Percentiles rank a stretch among this genome's conserved stretches.
These are phyloP conservation scores for Pythium graminicola DNA, from an alignment of 352 stramenopile genomes.

Conservation along the genomic window DNA sequence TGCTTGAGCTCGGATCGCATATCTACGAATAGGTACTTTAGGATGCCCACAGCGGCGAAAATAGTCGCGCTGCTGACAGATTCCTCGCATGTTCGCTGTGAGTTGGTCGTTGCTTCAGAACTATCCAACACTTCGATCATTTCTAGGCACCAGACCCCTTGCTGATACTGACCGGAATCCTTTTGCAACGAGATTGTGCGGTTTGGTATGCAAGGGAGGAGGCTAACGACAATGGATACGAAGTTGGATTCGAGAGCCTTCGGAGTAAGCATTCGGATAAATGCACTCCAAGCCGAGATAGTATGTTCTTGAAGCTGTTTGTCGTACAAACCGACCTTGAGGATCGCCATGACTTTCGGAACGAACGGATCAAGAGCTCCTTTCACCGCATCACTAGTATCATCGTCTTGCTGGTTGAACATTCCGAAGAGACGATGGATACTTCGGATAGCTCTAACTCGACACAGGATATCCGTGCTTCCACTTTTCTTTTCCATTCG, in stretches of 20 bases:
- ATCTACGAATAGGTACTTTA: conserved; percentile 70
- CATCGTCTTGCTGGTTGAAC: conserved; percentile 33
- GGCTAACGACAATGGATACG: conserved; percentile 81
- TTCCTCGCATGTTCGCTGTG: neutral
- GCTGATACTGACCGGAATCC: neutral
- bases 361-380: conserved; percentile 76
- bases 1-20: conserved; percentile 48
- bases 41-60: conserved; percentile 7
- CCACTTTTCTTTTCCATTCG: conserved; percentile 42
- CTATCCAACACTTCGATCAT: neutral
- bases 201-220: conserved; percentile 60
- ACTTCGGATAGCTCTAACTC: conserved; percentile 63
- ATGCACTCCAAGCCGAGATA: conserved; percentile 70
- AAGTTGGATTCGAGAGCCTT: conserved; percentile 82
- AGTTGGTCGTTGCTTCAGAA: neutral
- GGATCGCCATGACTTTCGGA: conserved; percentile 85
- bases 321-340: conserved; percentile 72
- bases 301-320: conserved; percentile 45
- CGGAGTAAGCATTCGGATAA: conserved; percentile 68
- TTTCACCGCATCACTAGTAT: conserved; percentile 24
- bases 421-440: conserved; percentile 66
- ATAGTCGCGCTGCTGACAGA: neutral
- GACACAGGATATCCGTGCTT: conserved; percentile 26
- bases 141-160: conserved; percentile 2
- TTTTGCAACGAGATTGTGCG: neutral